phyloP scores from a whole-genome alignment of 176 grass and related monocot species.

The Rhipidocladum racemiflorum region DNA sequence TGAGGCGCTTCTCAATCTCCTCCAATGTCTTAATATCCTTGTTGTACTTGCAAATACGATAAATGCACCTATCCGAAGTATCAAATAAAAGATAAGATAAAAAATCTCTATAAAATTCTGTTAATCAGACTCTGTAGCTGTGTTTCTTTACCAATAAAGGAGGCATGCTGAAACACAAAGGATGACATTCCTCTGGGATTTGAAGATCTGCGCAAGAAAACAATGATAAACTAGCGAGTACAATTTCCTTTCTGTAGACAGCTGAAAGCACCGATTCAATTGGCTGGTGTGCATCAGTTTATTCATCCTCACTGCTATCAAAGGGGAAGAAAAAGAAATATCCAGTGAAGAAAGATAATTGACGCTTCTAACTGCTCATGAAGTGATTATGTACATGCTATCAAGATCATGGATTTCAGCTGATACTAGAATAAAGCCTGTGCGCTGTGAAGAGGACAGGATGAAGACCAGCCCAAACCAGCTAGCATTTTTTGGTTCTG shows the following conservation, averaged over 20 bases:
- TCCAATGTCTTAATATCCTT: constrained; percentile 79
- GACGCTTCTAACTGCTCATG: not conserved
- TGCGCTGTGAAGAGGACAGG: not conserved
- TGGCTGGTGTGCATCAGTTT: not conserved
- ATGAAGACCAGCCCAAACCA: not conserved
- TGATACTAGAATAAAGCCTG: not conserved
- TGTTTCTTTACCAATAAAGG: constrained; percentile 78
- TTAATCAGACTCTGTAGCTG: constrained; percentile 18
- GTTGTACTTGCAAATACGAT: constrained; percentile 71
- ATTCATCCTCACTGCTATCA: not conserved
- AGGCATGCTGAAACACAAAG: constrained; percentile 73
- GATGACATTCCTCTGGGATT: constrained; percentile 91
- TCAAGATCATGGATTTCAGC: not conserved
- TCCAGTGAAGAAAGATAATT: not conserved
- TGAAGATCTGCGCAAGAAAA: constrained; percentile 74
- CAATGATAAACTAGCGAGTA: not conserved
- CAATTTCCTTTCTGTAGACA: not conserved
- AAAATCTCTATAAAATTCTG: not conserved
- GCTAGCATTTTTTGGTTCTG: not conserved
- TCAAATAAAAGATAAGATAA: not conserved
- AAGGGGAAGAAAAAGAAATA: not conserved
- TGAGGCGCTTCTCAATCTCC: constrained; percentile 71
- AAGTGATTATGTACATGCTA: not conserved
- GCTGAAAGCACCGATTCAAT: not conserved
- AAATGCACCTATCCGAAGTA: constrained; percentile 57